Evolutionary conservation across 179 eudicot genomes (phyloP), one percentile per base, ranked within the genome.

Genomic region (Patellifolia procumbens): DNA sequence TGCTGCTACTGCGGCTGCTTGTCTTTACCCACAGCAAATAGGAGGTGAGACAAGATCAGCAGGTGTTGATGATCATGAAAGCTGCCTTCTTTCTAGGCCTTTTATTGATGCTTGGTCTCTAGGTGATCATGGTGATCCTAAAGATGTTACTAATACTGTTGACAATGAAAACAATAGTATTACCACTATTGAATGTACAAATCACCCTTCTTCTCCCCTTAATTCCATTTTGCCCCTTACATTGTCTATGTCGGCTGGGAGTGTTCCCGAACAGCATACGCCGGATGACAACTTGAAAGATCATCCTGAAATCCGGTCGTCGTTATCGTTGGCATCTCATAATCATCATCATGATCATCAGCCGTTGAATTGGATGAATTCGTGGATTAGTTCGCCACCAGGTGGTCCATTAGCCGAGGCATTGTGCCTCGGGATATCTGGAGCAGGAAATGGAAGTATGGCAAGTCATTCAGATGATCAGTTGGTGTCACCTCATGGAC

Each of bases 351-450:
- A 42, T 11, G 77, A 77, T 8, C 73, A 46, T 35, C 84, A 77
- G 49, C 75, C 34, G 70, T 76, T 76, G 76, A 86, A 48, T 81
- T 79, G 70, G 79, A 78, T 59, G 81, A 82, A 43, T 56, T 74
- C 87, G 22, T 86, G 91, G 89, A 72, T 82, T 64, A 67, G 76
- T 65, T 80, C 88, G 20, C 84, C 87, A 22, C 87, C 89, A 2
- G 95, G 95, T 28, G 95, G 92, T 12, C 95, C 95, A 7, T 76
- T 90, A 20, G 95, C 91, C 1, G 95, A 90, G 70, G 92, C 91
- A 24, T 73, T 90, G 83, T 87, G 92, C 71, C 91, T 87, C 0
- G 91, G 92, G 53, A 84, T 85, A 12, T 46, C 77, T 5, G 77
- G 78, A 63, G 12, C 80, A 3, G 68, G 80, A 20, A 79, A 80